A percentile compares a stretch with the other conserved stretches of the same genome.
phyloP scores from a whole-genome alignment of 352 stramenopile genomes.

The Globisporangium yorkense region DNA sequence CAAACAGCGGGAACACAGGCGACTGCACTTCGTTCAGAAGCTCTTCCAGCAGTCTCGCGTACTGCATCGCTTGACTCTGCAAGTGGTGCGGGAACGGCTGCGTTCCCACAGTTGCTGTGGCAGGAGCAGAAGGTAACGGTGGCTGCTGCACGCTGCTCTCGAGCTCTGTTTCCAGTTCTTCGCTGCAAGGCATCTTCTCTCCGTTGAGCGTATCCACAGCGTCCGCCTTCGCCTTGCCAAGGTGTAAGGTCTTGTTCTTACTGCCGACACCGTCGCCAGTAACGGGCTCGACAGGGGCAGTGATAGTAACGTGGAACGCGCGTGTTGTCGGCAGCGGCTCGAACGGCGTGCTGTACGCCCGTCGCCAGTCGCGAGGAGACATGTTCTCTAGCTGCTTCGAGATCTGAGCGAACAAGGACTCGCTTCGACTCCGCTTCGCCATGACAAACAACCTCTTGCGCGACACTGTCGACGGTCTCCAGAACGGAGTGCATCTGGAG shows the following conservation, averaged over 20 bases:
- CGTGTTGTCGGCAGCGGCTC: slow-evolving; percentile 31
- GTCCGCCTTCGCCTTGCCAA: neutral
- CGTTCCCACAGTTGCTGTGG: neutral
- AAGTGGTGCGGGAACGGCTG: neutral
- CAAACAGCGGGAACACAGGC: slow-evolving; percentile 46
- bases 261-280: neutral
- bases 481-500: slow-evolving; percentile 3
- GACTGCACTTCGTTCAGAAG: slow-evolving; percentile 55
- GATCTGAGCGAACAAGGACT: slow-evolving; percentile 13
- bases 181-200: neutral
- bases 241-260: neutral
- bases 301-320: slow-evolving; percentile 25
- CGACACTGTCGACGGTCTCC: neutral
- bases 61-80: slow-evolving; percentile 28
- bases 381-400: slow-evolving; percentile 12
- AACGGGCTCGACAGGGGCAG: neutral
- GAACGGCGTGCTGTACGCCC: slow-evolving; percentile 25
- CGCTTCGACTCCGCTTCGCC: neutral
- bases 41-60: slow-evolving; percentile 45
- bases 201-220: neutral
- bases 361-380: slow-evolving; percentile 22
- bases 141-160: slow-evolving; percentile 9
- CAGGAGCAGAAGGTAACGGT: slow-evolving; percentile 1
- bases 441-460: neutral
- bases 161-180: neutral